phyloP scores from a whole-genome alignment of 352 stramenopile genomes.

The Paralagenidium karlingii region DNA sequence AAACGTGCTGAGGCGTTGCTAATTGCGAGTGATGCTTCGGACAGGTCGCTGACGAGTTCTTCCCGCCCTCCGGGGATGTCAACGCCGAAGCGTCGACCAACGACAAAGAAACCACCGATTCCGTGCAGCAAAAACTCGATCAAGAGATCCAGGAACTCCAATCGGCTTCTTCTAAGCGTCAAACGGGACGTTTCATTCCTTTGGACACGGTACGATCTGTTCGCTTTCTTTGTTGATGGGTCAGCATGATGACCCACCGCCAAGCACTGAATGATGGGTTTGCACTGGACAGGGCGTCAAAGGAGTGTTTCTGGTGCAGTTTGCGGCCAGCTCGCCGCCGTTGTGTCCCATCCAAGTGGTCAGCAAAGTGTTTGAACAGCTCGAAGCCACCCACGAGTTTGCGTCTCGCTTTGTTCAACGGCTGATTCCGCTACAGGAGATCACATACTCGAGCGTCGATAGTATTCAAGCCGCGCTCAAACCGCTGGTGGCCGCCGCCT shows the following conservation, averaged over 20 bases:
- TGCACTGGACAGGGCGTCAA: constrained; percentile 44
- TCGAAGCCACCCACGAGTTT: constrained; percentile 52
- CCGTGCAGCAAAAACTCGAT: constrained; percentile 51
- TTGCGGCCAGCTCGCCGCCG: constrained; percentile 21
- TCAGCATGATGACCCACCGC: background rate
- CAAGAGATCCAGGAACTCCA: constrained; percentile 55
- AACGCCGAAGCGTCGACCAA: constrained; percentile 7
- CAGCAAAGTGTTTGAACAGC: constrained; percentile 44
- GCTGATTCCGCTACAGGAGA: constrained; percentile 58
- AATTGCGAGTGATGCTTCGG: background rate
- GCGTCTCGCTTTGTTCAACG: constrained; percentile 59
- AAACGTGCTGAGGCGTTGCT: no score
- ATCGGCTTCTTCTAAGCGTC: constrained; percentile 32
- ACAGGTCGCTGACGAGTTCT: constrained; percentile 32
- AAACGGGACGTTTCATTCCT: constrained; percentile 53
- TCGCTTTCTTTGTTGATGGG: background rate
- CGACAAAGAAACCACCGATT: constrained; percentile 7
- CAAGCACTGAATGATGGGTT: background rate
- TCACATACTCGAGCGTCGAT: constrained; percentile 48
- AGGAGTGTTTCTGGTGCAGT: constrained; percentile 53
- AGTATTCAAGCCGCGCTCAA: constrained; percentile 37
- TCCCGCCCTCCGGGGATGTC: constrained; percentile 10
- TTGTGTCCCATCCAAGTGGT: constrained; percentile 16
- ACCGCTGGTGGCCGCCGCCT: constrained; percentile 36
- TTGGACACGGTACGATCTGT: constrained; percentile 28